Conservation (phyloP, 2,329 filamentous ascomycete genomes). For the Arthrinium phaeospermum region DNA sequence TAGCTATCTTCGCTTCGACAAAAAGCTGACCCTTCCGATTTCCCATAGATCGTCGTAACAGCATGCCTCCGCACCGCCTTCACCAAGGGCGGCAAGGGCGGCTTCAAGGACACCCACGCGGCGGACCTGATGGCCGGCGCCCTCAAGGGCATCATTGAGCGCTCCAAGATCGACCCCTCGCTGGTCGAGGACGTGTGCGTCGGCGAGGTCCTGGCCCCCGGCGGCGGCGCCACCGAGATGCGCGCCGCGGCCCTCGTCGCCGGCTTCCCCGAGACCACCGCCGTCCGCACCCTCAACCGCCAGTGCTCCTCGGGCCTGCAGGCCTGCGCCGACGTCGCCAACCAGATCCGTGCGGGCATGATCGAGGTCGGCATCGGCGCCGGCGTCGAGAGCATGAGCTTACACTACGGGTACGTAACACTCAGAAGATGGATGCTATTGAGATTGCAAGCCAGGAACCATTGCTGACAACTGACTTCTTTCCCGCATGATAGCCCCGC, state of each 20-base stretch:
- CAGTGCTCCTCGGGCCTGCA: conserved; percentile 95
- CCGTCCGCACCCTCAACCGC: conserved; percentile 88
- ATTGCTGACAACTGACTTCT: not conserved
- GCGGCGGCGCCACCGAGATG: conserved; percentile 96
- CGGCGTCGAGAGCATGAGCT: conserved; percentile 95
- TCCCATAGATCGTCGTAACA: conserved; percentile 80
- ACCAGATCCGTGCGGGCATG: conserved; percentile 89
- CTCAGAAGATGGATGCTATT: not conserved
- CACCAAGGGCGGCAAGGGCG: conserved; percentile 91
- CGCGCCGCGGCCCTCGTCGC: conserved; percentile 88
- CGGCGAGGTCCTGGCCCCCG: conserved; percentile 88
- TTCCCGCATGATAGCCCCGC: conserved; percentile 59
- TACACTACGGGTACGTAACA: conserved; percentile 78
- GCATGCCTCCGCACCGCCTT: conserved; percentile 89
- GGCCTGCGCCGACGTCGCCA: conserved; percentile 91
- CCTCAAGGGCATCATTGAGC: conserved; percentile 79
- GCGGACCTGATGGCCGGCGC: conserved; percentile 85
- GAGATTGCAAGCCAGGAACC: not conserved
- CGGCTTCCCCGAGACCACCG: conserved; percentile 83
- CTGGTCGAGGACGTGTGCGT: conserved; percentile 93
- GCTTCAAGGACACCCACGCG: conserved; percentile 92
- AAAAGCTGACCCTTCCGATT: not conserved
- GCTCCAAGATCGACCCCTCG: conserved; percentile 85
- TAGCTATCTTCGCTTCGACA: not conserved
- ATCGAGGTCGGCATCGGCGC: conserved; percentile 94